Base-by-base conservation (phyloP, 2,329 filamentous ascomycete genomes). In the Neofusicoccum parvum region DNA sequence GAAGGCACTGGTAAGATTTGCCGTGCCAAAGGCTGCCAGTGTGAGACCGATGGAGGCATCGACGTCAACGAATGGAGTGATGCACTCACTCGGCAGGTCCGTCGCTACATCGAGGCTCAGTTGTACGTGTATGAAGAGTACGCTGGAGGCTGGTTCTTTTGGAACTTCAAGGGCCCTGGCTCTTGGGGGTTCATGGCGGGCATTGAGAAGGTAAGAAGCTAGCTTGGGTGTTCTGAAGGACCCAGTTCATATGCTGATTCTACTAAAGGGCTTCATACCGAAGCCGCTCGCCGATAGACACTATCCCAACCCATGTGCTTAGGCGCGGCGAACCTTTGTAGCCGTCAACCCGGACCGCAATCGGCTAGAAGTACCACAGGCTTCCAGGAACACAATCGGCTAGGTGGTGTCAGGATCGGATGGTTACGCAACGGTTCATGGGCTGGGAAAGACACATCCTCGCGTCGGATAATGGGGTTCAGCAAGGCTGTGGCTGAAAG, bases 101-200 rank as follows among this genome's bases (percentile, higher is more conserved):
- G 79, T 37, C 70, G 70, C 54, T 81, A 76, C 67, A 70, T 82
- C 43, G 81, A 83, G 69, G 80, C 80, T 1, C 75, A 82, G 67
- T 66, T 83, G 17, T 75, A 82, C 66, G 76, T 78, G 1, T 82
- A 80, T 67, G 80, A 82, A 68, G 65, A 72, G 7, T 73, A 74
- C 34, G 70, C 75, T 0, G 72, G 74, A 1, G 81, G 80, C 43
- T 77, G 79, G 66, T 82, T 82, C 68, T 69, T 80, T 10, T 83
- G 80, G 80, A 78, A 76, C 45, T 80, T 77, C 39, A 78, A 80
- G 58, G 78, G 73, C 5, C 76, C 78, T 12, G 74, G 75, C 5
- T 78, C 76, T 43, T 82, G 81, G 80, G 74, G 78, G 14, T 75
- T 82, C 69, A 72, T 74, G 50, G 75, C 80, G 65, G 68, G 80